Evolutionary conservation across 805 yeast genomes (phyloP).

Genomic region (Pichia exigua): DNA sequence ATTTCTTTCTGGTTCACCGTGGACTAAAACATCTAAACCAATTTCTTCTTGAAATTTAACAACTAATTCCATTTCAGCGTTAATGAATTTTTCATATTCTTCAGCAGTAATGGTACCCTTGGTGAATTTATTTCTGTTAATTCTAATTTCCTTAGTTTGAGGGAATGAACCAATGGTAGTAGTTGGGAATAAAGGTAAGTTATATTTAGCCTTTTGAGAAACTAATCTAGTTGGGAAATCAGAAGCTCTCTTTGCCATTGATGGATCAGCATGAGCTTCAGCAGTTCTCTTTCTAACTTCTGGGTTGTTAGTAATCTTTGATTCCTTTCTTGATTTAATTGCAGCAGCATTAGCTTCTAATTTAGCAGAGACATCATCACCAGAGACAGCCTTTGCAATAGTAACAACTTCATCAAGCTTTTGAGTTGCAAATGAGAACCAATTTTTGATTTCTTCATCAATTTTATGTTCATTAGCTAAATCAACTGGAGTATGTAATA

Average conservation of each 20-base stretch:
- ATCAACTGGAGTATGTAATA: constrained; percentile 98
- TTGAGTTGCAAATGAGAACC: constrained; percentile 98
- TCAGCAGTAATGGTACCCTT: constrained; percentile 95
- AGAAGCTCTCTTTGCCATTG: constrained; percentile 74
- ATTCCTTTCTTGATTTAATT: constrained; percentile 75
- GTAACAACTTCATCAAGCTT: constrained; percentile 86
- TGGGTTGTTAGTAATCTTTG: constrained; percentile 85
- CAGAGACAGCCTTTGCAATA: constrained; percentile 80
- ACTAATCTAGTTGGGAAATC: constrained; percentile 82
- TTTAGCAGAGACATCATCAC: constrained; percentile 71
- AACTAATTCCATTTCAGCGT: constrained; percentile 91
- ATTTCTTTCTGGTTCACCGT: constrained; percentile 99
- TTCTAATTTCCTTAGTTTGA: constrained; percentile 98
- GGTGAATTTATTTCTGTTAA: constrained; percentile 95
- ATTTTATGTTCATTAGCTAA: constrained; percentile 86
- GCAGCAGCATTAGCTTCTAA: constrained; percentile 84
- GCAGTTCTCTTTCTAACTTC: constrained; percentile 84
- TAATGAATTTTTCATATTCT: constrained; percentile 93
- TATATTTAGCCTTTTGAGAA: constrained; percentile 79
- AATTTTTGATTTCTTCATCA: constrained; percentile 85
- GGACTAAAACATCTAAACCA: constrained; percentile 96
- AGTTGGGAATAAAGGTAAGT: constrained; percentile 98
- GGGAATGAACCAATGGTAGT: constrained; percentile 99
- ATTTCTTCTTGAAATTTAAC: constrained; percentile 99
- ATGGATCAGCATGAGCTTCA: constrained; percentile 49